Conservation (phyloP, 2,329 filamentous ascomycete genomes). For the Calonectria pauciramosa region DNA sequence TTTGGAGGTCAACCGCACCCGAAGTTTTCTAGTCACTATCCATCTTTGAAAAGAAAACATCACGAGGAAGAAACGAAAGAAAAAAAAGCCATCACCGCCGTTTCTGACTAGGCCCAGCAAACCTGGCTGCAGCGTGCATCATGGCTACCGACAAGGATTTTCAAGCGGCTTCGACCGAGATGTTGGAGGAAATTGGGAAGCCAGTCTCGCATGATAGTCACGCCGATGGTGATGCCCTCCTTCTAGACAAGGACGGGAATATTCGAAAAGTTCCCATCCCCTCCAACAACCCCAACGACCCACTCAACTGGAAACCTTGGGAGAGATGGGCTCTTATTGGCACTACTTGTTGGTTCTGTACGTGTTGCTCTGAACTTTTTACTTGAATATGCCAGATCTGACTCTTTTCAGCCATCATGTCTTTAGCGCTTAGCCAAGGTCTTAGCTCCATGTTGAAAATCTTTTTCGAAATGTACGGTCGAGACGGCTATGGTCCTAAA, state of each 20-base stretch:
- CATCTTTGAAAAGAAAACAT: not conserved
- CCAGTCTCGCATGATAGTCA: not conserved
- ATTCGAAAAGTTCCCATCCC: conserved; percentile 15
- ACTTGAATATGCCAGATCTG: not conserved
- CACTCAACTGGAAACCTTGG: conserved; percentile 20
- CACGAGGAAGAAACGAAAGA: not conserved
- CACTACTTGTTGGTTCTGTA: conserved; percentile 22
- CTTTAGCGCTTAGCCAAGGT: not conserved
- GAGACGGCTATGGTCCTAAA: not conserved
- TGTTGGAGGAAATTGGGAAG: conserved; percentile 15
- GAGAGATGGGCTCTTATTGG: conserved; percentile 10
- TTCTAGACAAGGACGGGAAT: conserved; percentile 10
- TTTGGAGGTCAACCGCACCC: not conserved
- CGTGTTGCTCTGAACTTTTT: not conserved
- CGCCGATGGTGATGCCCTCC: conserved; percentile 6
- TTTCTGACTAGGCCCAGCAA: not conserved
- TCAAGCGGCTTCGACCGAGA: conserved; percentile 4
- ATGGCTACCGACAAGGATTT: conserved; percentile 5
- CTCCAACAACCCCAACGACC: conserved; percentile 16
- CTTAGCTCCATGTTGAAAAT: conserved; percentile 8
- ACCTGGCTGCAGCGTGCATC: conserved; percentile 1
- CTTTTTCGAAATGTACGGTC: conserved; percentile 9
- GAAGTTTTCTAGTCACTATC: not conserved
- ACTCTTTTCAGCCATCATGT: not conserved
- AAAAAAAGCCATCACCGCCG: not conserved